Evolutionary conservation across 139 green algal genomes (phyloP).

Genomic region (Chlorella sp.): DNA sequence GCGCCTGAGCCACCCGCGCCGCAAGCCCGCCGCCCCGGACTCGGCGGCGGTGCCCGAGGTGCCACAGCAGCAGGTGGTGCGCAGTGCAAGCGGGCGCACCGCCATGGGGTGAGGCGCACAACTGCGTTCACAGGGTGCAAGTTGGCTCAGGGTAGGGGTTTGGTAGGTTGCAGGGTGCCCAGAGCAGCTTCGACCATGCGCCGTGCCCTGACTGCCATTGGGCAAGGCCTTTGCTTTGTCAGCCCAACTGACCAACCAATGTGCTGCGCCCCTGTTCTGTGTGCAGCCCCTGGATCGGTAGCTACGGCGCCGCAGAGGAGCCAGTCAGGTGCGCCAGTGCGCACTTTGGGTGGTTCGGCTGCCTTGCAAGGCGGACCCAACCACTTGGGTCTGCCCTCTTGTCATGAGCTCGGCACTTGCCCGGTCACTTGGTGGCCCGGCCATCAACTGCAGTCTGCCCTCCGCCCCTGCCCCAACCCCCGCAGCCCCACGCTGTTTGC

Average conservation of each 20-base stretch:
- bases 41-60: background rate
- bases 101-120: background rate
- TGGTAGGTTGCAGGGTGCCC: too few relatives aligned
- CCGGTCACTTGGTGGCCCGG: too few relatives aligned
- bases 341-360: too few relatives aligned
- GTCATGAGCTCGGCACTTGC: too few relatives aligned
- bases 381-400: too few relatives aligned
- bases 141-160: background rate
- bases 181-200: background rate
- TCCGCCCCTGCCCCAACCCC: background rate
- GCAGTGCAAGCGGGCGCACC: background rate
- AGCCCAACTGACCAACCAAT: background rate
- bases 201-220: too few relatives aligned
- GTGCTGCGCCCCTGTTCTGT: too few relatives aligned
- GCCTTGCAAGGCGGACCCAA: background rate
- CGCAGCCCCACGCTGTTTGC: slow-evolving; percentile 29
- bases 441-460: background rate
- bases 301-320: background rate
- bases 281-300: slow-evolving; percentile 25
- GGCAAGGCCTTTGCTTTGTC: too few relatives aligned
- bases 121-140: background rate
- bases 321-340: too few relatives aligned
- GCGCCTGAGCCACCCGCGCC: slow-evolving; percentile 14
- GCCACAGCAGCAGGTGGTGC: background rate
- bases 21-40: background rate